Conservation (phyloP, 805 yeast genomes). For the Priceomyces haplophilus region DNA sequence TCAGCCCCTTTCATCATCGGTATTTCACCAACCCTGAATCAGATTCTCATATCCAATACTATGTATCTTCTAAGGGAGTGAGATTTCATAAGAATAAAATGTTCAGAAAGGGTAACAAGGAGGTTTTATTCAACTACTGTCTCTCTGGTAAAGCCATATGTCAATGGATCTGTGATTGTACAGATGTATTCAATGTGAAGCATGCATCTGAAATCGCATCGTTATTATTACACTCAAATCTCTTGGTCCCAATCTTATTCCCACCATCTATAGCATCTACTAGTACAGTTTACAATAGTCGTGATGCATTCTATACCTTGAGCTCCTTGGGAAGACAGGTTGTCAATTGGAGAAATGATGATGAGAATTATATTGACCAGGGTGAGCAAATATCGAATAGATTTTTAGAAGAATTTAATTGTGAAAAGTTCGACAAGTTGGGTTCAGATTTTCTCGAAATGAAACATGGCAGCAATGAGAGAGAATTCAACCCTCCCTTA, state of each 20-base stretch:
- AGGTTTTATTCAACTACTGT: slow-evolving; percentile 37
- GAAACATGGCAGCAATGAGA: not conserved
- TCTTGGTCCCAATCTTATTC: slow-evolving; percentile 44
- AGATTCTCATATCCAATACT: slow-evolving; percentile 77
- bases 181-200: slow-evolving; percentile 55
- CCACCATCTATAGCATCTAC: slow-evolving; percentile 32
- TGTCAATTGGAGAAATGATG: slow-evolving; percentile 29
- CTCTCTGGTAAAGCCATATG: slow-evolving; percentile 73
- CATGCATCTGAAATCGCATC: slow-evolving; percentile 56
- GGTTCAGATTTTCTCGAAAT: slow-evolving; percentile 2
- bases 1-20: slow-evolving; percentile 68
- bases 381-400: slow-evolving; percentile 10
- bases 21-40: slow-evolving; percentile 89
- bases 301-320: slow-evolving; percentile 43
- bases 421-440: not conserved
- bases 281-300: slow-evolving; percentile 23
- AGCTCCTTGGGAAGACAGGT: slow-evolving; percentile 41
- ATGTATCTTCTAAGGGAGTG: slow-evolving; percentile 62
- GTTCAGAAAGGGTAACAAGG: slow-evolving; percentile 23
- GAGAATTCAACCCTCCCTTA: not conserved
- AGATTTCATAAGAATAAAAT: slow-evolving; percentile 49
- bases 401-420: slow-evolving; percentile 2
- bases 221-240: slow-evolving; percentile 44
- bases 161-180: slow-evolving; percentile 91
- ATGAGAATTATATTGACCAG: not conserved